Evolutionary conservation across 1,284 basidiomycete species (phyloP).

Genomic region (Sporisorium iseilematis-ciliati): DNA sequence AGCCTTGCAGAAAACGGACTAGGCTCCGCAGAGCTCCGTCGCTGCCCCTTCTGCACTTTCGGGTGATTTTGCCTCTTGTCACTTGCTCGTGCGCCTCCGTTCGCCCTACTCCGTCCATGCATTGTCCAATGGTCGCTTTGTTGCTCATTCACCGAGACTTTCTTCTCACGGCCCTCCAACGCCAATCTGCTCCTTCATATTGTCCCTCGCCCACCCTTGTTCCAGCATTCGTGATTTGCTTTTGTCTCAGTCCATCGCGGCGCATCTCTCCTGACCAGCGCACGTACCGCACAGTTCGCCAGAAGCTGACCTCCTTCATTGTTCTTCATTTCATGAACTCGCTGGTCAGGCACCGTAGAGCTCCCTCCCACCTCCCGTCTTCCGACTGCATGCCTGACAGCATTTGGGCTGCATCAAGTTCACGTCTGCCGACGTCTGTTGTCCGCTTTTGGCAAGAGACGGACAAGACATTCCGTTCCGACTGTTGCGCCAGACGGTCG

Average conservation of each 20-base stretch:
- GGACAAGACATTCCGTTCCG: background rate
- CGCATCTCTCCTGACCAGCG: too few species aligned
- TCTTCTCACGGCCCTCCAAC: too few species aligned
- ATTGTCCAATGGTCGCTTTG: too few species aligned
- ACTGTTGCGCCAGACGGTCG: background rate
- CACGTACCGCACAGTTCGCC: too few species aligned
- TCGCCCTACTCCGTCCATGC: background rate
- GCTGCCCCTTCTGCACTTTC: background rate
- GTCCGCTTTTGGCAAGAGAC: background rate
- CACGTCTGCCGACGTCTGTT: slow-evolving; percentile 1
- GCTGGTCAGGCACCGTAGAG: background rate
- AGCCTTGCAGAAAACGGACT: background rate
- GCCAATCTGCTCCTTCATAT: too few species aligned
- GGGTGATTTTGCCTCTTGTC: background rate
- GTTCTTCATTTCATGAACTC: background rate
- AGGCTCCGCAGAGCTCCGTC: background rate
- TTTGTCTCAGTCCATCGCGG: too few species aligned
- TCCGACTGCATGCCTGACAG: background rate
- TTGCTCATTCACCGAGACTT: too few species aligned
- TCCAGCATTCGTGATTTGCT: too few species aligned
- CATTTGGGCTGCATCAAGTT: background rate
- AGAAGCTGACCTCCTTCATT: too few species aligned
- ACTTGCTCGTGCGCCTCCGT: background rate
- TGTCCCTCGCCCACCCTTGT: too few species aligned
- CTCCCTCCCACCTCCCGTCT: background rate